Percentiles rank a stretch among this genome's conserved stretches.
Conservation (phyloP, 129 eudicot genomes). For the Artemisia annua region DNA sequence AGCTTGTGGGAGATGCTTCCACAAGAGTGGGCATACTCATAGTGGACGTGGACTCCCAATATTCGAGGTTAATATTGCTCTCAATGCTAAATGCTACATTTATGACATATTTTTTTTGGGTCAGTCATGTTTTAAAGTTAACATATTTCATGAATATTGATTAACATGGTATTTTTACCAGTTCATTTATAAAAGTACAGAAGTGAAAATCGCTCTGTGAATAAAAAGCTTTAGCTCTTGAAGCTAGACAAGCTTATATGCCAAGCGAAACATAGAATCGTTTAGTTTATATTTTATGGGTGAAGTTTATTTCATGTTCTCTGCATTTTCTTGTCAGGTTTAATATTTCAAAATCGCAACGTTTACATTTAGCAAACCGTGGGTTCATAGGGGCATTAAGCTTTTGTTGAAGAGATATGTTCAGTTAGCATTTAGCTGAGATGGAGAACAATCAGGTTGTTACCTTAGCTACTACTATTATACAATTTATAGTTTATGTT, state of each 20-base stretch:
- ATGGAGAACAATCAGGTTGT: slow-evolving; percentile 54
- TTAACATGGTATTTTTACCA: too few species aligned
- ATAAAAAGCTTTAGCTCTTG: too few species aligned
- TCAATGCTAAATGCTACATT: neutral
- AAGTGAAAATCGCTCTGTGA: too few species aligned
- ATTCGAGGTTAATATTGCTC: slow-evolving; percentile 52
- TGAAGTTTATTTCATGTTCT: too few species aligned
- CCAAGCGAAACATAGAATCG: too few species aligned
- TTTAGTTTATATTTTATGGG: too few species aligned
- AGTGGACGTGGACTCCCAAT: slow-evolving; percentile 91
- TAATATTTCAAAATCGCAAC: slow-evolving; percentile 21
- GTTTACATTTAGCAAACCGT: neutral
- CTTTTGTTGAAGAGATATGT: slow-evolving; percentile 37
- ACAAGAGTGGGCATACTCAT: slow-evolving; percentile 60
- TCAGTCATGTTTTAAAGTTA: slow-evolving; percentile 4
- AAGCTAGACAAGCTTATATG: too few species aligned
- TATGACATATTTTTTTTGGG: neutral
- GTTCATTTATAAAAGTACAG: too few species aligned
- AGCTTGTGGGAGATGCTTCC: slow-evolving; percentile 54
- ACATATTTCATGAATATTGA: too few species aligned
- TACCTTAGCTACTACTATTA: neutral
- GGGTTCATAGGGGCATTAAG: slow-evolving; percentile 2
- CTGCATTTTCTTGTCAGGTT: neutral
- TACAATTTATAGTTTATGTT: neutral
- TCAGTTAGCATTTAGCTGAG: slow-evolving; percentile 36